Conservation (phyloP, 495 filamentous ascomycete species). For the Sordaria brevicollis region DNA sequence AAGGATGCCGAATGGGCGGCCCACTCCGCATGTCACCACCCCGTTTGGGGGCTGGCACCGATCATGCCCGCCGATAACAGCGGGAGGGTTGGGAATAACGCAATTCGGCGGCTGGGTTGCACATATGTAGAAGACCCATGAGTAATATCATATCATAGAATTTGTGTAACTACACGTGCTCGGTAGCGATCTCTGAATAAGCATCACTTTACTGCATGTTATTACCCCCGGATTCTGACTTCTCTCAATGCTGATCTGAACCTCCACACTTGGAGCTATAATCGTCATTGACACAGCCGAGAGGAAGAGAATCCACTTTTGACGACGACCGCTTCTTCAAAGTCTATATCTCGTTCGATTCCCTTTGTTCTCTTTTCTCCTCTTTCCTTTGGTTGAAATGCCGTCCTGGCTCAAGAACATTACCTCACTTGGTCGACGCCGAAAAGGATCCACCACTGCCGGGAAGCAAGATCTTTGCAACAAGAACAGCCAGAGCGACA, state of each 20-base stretch:
- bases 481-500: too few species aligned
- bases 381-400: background rate
- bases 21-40: conserved; percentile 1
- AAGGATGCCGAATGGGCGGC: background rate
- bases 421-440: background rate
- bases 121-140: background rate
- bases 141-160: background rate
- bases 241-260: background rate
- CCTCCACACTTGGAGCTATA: background rate
- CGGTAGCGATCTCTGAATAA: background rate
- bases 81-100: conserved; percentile 8
- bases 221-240: background rate
- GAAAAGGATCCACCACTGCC: background rate
- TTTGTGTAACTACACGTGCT: background rate
- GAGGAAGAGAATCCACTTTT: background rate
- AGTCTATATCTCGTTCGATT: background rate
- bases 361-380: background rate
- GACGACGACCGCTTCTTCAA: background rate
- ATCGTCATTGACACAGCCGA: background rate
- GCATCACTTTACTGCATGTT: background rate
- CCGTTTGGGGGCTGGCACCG: background rate
- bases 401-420: background rate
- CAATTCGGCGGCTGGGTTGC: conserved; percentile 6
- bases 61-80: background rate
- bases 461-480: background rate